phyloP scores from a whole-genome alignment of 2,329 filamentous ascomycete genomes.

The Keithomyces neogunnii region DNA sequence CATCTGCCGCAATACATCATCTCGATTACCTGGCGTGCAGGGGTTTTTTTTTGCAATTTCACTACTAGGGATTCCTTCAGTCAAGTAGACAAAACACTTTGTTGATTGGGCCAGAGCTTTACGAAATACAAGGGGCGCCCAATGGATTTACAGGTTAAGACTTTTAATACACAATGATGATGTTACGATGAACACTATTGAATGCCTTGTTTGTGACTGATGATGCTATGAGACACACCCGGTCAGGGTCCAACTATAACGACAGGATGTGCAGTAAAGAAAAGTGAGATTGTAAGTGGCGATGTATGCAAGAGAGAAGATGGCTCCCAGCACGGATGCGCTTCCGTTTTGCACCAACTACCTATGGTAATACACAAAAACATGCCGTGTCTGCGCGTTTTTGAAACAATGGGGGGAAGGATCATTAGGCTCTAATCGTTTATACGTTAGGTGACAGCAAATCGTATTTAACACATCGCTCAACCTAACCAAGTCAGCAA shows the following conservation, averaged over 20 bases:
- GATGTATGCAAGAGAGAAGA: constrained; percentile 6
- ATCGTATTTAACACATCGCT: constrained; percentile 86
- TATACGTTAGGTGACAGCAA: constrained; percentile 80
- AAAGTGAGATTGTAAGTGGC: neutral
- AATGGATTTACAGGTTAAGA: neutral
- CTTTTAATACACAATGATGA: neutral
- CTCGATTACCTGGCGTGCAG: neutral
- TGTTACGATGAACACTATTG: too few species aligned
- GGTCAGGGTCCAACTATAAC: neutral
- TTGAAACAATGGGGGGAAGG: too few species aligned
- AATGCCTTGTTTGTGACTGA: too few species aligned
- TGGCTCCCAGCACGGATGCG: neutral
- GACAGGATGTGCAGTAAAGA: neutral
- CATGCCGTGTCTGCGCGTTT: too few species aligned
- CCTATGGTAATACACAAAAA: neutral
- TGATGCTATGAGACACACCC: too few species aligned
- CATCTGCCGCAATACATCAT: neutral
- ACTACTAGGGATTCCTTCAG: neutral
- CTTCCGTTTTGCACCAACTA: constrained; percentile 5
- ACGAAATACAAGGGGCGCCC: neutral
- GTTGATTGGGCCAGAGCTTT: neutral
- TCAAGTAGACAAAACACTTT: neutral
- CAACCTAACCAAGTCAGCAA: constrained; percentile 46
- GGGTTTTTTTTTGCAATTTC: neutral
- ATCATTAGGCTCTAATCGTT: constrained; percentile 12